These are phyloP conservation scores for Lentinula edodes DNA, from an alignment of 768 basidiomycete species.

Conservation along the genomic window DNA sequence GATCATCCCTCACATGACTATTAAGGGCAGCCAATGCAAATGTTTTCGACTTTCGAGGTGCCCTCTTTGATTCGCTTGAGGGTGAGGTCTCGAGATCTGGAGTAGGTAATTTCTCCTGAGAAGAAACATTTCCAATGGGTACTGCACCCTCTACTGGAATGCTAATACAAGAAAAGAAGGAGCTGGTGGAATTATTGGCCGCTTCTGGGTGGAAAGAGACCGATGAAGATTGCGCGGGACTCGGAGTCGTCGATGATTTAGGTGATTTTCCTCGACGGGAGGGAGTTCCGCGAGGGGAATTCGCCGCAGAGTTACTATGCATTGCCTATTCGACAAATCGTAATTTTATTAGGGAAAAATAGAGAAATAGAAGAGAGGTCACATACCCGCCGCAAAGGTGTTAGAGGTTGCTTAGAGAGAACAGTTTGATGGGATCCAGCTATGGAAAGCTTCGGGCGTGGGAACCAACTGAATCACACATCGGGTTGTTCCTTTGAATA, in stretches of 20 bases:
- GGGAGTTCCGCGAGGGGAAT: conserved; percentile 51
- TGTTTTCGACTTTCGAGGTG: conserved; percentile 87
- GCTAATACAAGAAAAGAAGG: conserved; percentile 64
- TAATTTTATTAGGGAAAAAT: conserved; percentile 1
- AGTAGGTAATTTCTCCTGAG: conserved; percentile 22
- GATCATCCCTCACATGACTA: conserved; percentile 55
- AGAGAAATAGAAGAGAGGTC: not conserved
- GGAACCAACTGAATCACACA: not conserved
- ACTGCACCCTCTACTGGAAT: conserved; percentile 74
- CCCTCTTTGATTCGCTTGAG: conserved; percentile 48
- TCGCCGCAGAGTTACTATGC: conserved; percentile 40
- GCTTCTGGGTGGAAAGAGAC: conserved; percentile 43
- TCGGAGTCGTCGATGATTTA: conserved; percentile 39
- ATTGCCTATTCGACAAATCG: conserved; percentile 16
- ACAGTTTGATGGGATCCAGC: not conserved
- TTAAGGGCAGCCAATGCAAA: conserved; percentile 79
- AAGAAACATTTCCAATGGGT: conserved; percentile 48
- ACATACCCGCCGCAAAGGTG: not conserved
- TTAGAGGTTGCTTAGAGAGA: conserved; percentile 2
- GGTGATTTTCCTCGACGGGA: conserved; percentile 63
- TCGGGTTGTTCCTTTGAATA: not conserved
- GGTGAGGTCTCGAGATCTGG: conserved; percentile 27
- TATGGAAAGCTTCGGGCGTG: not conserved
- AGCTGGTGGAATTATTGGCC: conserved; percentile 42
- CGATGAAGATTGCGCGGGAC: conserved; percentile 40